Conservation (phyloP, 768 basidiomycete species). For the Boletus fagicola region DNA sequence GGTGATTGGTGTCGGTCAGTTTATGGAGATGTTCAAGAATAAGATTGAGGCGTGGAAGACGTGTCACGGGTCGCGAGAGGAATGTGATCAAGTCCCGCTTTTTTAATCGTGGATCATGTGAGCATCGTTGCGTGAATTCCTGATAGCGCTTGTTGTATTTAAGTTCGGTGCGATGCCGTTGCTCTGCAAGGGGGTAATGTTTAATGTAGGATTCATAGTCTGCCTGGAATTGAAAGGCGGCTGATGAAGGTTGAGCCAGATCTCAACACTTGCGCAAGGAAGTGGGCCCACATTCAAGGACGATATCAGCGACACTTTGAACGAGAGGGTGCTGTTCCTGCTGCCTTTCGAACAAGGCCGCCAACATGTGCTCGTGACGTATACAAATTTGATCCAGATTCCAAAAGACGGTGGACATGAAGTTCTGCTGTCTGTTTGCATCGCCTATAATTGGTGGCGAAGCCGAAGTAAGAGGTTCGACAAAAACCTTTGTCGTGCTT, state of each 20-base stretch:
- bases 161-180: conserved; percentile 74
- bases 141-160: conserved; percentile 66
- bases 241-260: conserved; percentile 25
- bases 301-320: conserved; percentile 78
- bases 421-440: conserved; percentile 52
- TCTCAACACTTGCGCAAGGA: conserved; percentile 5
- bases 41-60: conserved; percentile 78
- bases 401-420: conserved; percentile 80
- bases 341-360: conserved; percentile 74
- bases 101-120: conserved; percentile 61
- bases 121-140: conserved; percentile 59
- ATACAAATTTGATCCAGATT: conserved; percentile 69
- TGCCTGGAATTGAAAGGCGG: conserved; percentile 47
- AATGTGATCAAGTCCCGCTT: conserved; percentile 81
- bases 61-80: conserved; percentile 82
- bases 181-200: conserved; percentile 84
- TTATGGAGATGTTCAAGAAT: conserved; percentile 70
- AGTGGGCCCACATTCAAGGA: conserved; percentile 65
- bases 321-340: conserved; percentile 83
- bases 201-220: conserved; percentile 84
- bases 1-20: conserved; percentile 68
- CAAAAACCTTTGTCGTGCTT: conserved; percentile 56
- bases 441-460: conserved; percentile 63
- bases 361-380: conserved; percentile 69
- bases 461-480: conserved; percentile 58